These are phyloP conservation scores for Candida dubliniensis DNA, from an alignment of 1,139 yeast genomes.

Conservation along the genomic window DNA sequence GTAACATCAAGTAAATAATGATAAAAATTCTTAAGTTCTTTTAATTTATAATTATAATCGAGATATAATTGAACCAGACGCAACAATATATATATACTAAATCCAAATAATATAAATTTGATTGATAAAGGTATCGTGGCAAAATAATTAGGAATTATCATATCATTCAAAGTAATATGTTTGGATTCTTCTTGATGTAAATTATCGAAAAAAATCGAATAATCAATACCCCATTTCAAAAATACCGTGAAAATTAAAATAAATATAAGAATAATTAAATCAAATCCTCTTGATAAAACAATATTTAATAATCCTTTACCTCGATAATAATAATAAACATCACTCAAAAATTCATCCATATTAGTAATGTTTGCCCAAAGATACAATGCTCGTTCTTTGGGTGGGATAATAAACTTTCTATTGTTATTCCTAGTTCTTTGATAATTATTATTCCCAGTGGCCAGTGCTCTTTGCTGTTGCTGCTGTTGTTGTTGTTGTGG, in stretches of 20 bases:
- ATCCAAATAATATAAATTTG: conserved; percentile 62
- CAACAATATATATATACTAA: conserved; percentile 56
- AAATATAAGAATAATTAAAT: conserved; percentile 71
- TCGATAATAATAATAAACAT: conserved; percentile 78
- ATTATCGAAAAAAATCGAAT: conserved; percentile 34
- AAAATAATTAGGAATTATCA: conserved; percentile 64
- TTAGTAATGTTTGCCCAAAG: conserved; percentile 95
- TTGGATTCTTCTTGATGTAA: conserved; percentile 13
- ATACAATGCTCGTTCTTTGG: conserved; percentile 85
- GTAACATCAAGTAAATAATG: conserved; percentile 69
- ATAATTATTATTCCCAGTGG: conserved; percentile 12
- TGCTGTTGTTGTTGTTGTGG: conserved; percentile 8
- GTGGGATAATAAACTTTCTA: conserved; percentile 36
- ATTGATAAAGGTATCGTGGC: conserved; percentile 48
- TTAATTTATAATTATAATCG: conserved; percentile 49
- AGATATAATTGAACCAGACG: conserved; percentile 62
- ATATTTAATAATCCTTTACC: conserved; percentile 87
- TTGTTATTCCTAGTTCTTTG: conserved; percentile 15
- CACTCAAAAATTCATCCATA: conserved; percentile 79
- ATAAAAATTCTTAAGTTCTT: conserved; percentile 67
- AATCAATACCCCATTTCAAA: conserved; percentile 82
- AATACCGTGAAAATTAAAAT: conserved; percentile 77
- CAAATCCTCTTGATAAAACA: conserved; percentile 60
- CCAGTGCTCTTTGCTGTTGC: conserved; percentile 6
- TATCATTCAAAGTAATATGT: conserved; percentile 37